phyloP scores from a whole-genome alignment of 805 yeast genomes.

The Metschnikowia santaceciliae region DNA sequence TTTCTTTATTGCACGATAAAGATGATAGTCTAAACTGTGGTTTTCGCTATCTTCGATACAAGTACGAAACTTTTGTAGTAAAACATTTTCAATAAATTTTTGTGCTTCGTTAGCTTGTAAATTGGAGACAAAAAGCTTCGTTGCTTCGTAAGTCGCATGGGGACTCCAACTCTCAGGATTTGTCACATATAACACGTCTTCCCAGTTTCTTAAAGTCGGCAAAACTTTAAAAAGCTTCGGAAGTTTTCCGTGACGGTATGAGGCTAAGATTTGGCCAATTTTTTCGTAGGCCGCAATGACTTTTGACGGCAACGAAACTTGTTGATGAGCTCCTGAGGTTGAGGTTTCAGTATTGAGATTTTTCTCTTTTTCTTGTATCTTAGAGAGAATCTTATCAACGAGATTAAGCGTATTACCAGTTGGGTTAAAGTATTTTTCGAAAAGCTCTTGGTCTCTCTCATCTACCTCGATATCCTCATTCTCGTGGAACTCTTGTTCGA shows the following conservation, averaged over 20 bases:
- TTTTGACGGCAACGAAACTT: slow-evolving; percentile 89
- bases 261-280: slow-evolving; percentile 79
- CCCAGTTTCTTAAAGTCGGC: slow-evolving; percentile 93
- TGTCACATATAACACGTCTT: slow-evolving; percentile 88
- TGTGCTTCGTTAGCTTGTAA: slow-evolving; percentile 86
- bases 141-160: slow-evolving; percentile 90
- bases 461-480: slow-evolving; percentile 66
- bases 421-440: slow-evolving; percentile 62
- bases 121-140: slow-evolving; percentile 88
- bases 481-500: slow-evolving; percentile 41
- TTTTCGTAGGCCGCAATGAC: slow-evolving; percentile 92
- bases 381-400: slow-evolving; percentile 92
- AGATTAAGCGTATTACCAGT: slow-evolving; percentile 51
- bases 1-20: slow-evolving; percentile 88
- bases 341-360: slow-evolving; percentile 23
- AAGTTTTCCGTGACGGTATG: slow-evolving; percentile 92
- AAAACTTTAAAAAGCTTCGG: slow-evolving; percentile 96
- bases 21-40: slow-evolving; percentile 83
- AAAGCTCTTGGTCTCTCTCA: slow-evolving; percentile 79
- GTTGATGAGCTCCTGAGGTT: slow-evolving; percentile 33
- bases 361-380: slow-evolving; percentile 69
- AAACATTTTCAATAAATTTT: slow-evolving; percentile 64
- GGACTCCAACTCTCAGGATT: slow-evolving; percentile 94
- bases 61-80: slow-evolving; percentile 67
- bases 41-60: slow-evolving; percentile 70